phyloP scores from a whole-genome alignment of 768 basidiomycete species.

The Paxillus ammoniavirescens region DNA sequence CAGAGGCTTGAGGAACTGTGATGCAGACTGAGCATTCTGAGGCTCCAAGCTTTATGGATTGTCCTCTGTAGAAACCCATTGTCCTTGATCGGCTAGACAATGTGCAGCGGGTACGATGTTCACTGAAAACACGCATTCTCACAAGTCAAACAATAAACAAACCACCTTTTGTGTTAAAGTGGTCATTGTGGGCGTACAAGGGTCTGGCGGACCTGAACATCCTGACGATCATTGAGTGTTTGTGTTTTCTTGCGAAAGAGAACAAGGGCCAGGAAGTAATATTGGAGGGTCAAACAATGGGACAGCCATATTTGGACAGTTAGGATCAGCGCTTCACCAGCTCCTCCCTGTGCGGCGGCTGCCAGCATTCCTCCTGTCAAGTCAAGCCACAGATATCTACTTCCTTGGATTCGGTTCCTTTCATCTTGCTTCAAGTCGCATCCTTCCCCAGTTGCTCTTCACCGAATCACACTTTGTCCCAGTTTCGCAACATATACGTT shows the following conservation, averaged over 20 bases:
- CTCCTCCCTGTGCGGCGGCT: too few relatives aligned
- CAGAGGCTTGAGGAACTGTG: not conserved
- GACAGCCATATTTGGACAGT: not conserved
- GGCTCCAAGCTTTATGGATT: conserved; percentile 20
- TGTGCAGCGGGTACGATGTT: not conserved
- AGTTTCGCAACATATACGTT: not conserved
- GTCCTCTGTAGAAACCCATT: conserved; percentile 9
- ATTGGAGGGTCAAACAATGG: not conserved
- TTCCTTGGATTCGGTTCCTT: too few relatives aligned
- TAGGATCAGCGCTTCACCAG: not conserved
- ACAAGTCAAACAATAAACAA: conserved; percentile 12
- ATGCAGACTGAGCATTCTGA: not conserved
- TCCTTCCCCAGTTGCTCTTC: not conserved
- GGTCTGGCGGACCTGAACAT: not conserved
- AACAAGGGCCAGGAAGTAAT: not conserved
- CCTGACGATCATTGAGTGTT: not conserved
- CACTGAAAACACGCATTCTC: not conserved
- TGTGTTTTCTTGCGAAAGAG: not conserved
- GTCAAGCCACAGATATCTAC: too few relatives aligned
- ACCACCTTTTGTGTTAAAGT: conserved; percentile 5
- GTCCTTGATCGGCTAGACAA: conserved; percentile 8
- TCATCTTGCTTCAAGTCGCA: not conserved
- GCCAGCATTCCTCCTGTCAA: not conserved
- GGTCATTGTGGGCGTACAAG: conserved; percentile 8
- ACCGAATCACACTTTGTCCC: not conserved